Evolutionary conservation across 768 basidiomycete genomes (phyloP).

Genomic region (Trametes cubensis): DNA sequence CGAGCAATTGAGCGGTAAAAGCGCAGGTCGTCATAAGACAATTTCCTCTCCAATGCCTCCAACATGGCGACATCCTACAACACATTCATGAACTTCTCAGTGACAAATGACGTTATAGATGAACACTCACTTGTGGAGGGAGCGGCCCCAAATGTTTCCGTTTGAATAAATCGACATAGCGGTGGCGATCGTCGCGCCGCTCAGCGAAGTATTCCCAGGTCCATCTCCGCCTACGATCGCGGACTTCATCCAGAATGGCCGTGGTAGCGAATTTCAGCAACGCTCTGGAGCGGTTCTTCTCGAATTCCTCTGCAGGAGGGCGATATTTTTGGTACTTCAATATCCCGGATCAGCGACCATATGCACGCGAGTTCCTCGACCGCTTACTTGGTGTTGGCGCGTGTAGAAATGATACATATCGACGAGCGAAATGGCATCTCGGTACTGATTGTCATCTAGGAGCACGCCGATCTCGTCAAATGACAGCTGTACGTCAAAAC

Average conservation of each 20-base stretch:
- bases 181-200: conserved; percentile 83
- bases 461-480: conserved; percentile 94
- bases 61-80: conserved; percentile 54
- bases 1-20: conserved; percentile 96
- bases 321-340: conserved; percentile 81
- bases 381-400: conserved; percentile 72
- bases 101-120: not conserved
- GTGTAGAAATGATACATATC: conserved; percentile 98
- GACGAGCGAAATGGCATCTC: conserved; percentile 87
- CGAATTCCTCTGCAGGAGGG: conserved; percentile 63
- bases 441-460: conserved; percentile 92
- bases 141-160: conserved; percentile 63
- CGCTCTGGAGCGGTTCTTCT: conserved; percentile 62
- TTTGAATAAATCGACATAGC: conserved; percentile 85
- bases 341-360: not conserved
- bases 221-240: conserved; percentile 83
- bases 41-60: conserved; percentile 73
- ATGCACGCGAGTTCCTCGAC: not conserved
- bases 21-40: conserved; percentile 92
- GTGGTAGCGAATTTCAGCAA: conserved; percentile 76
- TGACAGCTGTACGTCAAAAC: conserved; percentile 82
- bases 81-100: not conserved
- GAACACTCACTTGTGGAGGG: conserved; percentile 52
- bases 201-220: conserved; percentile 90
- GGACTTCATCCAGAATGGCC: conserved; percentile 82